Percentiles rank a stretch among this genome's conserved stretches.
Evolutionary conservation across 2,329 filamentous ascomycete species (phyloP).

Genomic region (Pseudogymnoascus sp.): DNA sequence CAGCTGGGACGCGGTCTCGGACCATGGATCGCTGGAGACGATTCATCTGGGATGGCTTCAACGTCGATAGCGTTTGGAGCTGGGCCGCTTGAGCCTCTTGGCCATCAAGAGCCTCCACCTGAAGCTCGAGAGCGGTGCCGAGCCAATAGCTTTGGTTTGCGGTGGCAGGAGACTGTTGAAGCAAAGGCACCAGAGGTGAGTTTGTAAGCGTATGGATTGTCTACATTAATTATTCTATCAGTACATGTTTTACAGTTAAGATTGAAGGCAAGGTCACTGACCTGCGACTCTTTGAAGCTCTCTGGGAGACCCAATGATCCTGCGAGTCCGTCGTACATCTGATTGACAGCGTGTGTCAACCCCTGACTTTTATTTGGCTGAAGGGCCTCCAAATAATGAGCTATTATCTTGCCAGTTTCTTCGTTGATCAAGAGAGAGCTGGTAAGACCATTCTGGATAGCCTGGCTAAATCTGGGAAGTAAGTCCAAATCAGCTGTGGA

Average conservation of each 20-base stretch:
- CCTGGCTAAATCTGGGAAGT: conserved; percentile 23
- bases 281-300: conserved; percentile 36
- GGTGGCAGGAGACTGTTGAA: conserved; percentile 33
- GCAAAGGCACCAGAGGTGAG: conserved; percentile 40
- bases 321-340: conserved; percentile 21
- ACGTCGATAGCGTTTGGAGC: conserved; percentile 36
- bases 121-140: conserved; percentile 44
- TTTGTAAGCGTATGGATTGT: conserved; percentile 55
- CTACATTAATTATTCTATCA: conserved; percentile 32
- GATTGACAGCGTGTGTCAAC: conserved; percentile 19
- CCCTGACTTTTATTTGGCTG: conserved; percentile 19
- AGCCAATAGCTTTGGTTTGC: conserved; percentile 37
- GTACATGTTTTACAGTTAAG: conserved; percentile 26
- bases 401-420: conserved; percentile 8
- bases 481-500: conserved; percentile 26
- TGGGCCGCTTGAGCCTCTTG: conserved; percentile 35
- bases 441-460: conserved; percentile 6
- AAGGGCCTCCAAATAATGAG: conserved; percentile 21
- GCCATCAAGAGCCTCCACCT: conserved; percentile 37
- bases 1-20: conserved; percentile 44
- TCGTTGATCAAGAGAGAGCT: not conserved
- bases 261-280: conserved; percentile 30
- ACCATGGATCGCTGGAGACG: conserved; percentile 53
- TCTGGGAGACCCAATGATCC: conserved; percentile 17
- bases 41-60: conserved; percentile 44